Base-by-base conservation (phyloP, 2,329 filamentous ascomycete species). In the Dactylellina parvicollis region DNA sequence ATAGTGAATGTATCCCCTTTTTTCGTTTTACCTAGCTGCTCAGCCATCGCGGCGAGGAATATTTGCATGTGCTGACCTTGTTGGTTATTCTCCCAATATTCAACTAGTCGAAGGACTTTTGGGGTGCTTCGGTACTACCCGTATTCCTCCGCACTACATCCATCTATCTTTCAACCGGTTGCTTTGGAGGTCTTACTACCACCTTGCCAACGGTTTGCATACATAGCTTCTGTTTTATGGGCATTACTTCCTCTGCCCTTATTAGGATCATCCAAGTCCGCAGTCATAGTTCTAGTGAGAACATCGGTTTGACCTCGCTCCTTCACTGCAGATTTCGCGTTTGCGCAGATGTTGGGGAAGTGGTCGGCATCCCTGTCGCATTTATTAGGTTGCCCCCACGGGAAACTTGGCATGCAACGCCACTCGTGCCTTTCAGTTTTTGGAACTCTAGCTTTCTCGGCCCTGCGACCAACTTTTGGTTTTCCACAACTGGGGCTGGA, bases 291-390 rank as follows among this genome's bases (percentile, higher is more conserved):
- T 54, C 32, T 54, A 4, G 49, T 54, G 3, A 54, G 49, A 14
- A 54, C n/a, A 2, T 22, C 26, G 4, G 49, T 5, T 7, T n/a
- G 8, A 20, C 32, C 28, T 2, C 49, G 49, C n/a, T 4, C 26
- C 3, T 36, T 28, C 2, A 54, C 34, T 7, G 49, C 49, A 36
- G 49, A 54, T 18, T 20, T 34, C 14, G n/a, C n/a, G 26, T 54
- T 54, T 54, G 49, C 49, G 28, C 49, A 54, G 9, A 54, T 34
- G 16, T 54, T 54, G 2, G 49, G 49, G 26, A 34, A 54, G 12
- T 49, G 44, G 7, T 12, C 7, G 8, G 16, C 2, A 54, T 34
- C 49, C 7, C 49, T 28, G 20, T 54, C 49, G 16, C 49, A 54
- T 32, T 32, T 32, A 8, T 14, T 14, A 9, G 49, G 14, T 34